Evolutionary conservation across 306 rosid species (phyloP).

Genomic region (Pyrus betulifolia): DNA sequence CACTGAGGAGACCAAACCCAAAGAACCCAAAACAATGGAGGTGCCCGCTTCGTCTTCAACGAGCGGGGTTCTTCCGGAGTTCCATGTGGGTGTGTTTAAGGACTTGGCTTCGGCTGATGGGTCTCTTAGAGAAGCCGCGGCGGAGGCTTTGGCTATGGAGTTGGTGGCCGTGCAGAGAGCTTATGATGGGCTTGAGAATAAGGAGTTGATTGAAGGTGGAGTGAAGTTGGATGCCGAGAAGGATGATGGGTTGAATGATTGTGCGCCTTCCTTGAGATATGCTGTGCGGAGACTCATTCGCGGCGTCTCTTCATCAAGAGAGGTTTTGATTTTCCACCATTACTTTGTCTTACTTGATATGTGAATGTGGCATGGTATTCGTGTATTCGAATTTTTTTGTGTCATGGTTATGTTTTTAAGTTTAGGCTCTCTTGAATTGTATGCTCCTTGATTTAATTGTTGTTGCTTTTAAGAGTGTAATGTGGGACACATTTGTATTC

Average conservation of each 20-base stretch:
- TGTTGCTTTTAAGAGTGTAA: too few species aligned
- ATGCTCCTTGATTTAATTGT: too few species aligned
- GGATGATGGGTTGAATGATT: conserved; percentile 79
- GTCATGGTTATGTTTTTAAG: neutral
- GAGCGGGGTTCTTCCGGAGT: conserved; percentile 43
- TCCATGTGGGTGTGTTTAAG: conserved; percentile 88
- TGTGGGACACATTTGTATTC: too few species aligned
- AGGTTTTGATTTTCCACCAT: conserved; percentile 32
- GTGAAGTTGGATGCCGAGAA: conserved; percentile 85
- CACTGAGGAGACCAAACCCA: conserved; percentile 6
- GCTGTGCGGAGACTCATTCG: conserved; percentile 86
- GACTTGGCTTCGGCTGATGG: conserved; percentile 57
- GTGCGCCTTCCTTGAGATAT: conserved; percentile 94
- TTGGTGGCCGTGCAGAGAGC: conserved; percentile 68
- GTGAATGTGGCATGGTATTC: neutral
- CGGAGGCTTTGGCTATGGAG: conserved; percentile 57
- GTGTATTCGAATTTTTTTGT: neutral
- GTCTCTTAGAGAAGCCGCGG: conserved; percentile 50
- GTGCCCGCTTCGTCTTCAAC: conserved; percentile 12
- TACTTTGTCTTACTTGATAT: neutral
- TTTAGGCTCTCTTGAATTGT: neutral
- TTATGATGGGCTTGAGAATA: conserved; percentile 49
- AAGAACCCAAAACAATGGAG: conserved; percentile 3
- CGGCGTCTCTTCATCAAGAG: conserved; percentile 92
- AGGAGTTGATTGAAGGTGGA: conserved; percentile 49